A percentile compares a stretch with the other conserved stretches of the same genome.
These are phyloP conservation scores for Acacia crassicarpa DNA, from an alignment of 306 rosid species.

Conservation along the genomic window DNA sequence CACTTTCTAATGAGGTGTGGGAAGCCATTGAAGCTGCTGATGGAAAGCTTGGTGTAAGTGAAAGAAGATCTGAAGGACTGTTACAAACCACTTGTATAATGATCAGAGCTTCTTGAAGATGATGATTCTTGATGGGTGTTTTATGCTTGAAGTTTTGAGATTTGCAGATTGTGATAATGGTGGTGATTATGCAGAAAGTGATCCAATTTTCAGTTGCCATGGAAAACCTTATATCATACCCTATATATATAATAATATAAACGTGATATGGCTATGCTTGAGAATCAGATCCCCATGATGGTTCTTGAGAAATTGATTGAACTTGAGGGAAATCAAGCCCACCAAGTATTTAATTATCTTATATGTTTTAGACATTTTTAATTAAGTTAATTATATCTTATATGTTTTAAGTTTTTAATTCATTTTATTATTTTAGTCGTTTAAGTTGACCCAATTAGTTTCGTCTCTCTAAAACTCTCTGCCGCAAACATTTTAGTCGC, in stretches of 20 bases:
- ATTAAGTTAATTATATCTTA: background rate
- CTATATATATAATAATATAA: too few relatives aligned
- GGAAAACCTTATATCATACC: conserved; percentile 38
- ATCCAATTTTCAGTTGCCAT: conserved; percentile 55
- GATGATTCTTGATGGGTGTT: conserved; percentile 64
- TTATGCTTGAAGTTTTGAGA: conserved; percentile 43
- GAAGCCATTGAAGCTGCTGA: conserved; percentile 9
- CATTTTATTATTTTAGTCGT: background rate
- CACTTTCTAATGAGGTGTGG: too few relatives aligned
- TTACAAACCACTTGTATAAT: conserved; percentile 38
- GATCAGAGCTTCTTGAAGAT: conserved; percentile 30
- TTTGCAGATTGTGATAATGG: background rate
- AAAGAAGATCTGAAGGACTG: conserved; percentile 39
- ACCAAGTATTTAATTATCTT: background rate
- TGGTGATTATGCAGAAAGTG: conserved; percentile 39
- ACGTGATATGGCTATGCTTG: conserved; percentile 64
- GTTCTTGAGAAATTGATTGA: conserved; percentile 39
- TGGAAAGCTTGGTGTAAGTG: conserved; percentile 17
- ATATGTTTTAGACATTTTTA: background rate
- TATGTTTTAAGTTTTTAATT: background rate
- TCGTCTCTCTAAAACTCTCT: too few relatives aligned
- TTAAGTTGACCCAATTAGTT: too few relatives aligned
- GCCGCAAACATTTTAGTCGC: too few relatives aligned
- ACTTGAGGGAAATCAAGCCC: conserved; percentile 16
- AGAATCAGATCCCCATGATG: conserved; percentile 57